phyloP scores from a whole-genome alignment of 345 rosid genomes.

The Aquilaria malaccensis region DNA sequence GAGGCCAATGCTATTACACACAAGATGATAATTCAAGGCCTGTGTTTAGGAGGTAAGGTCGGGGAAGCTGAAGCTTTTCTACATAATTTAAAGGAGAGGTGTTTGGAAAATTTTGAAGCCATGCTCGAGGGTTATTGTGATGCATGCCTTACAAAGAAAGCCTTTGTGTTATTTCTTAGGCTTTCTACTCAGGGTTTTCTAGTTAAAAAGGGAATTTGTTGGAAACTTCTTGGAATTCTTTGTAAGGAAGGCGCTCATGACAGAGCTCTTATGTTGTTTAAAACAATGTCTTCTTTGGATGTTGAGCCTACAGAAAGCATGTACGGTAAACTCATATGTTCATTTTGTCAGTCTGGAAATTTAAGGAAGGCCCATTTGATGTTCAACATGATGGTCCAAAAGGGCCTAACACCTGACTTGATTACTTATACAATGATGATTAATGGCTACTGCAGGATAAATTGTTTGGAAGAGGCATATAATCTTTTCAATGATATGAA shows the following conservation, averaged over 20 bases:
- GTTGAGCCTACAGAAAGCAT: conserved; percentile 35
- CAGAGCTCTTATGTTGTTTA: conserved; percentile 29
- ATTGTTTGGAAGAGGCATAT: conserved; percentile 32
- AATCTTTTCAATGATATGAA: conserved; percentile 50
- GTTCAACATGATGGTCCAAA: conserved; percentile 25
- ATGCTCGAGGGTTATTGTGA: conserved; percentile 60
- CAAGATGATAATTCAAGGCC: conserved; percentile 55
- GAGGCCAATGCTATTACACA: conserved; percentile 40
- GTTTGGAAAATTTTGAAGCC: conserved; percentile 35
- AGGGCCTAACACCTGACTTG: conserved; percentile 41
- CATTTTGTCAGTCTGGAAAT: conserved; percentile 32
- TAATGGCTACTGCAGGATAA: conserved; percentile 42
- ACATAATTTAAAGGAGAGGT: conserved; percentile 25
- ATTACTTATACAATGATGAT: conserved; percentile 62
- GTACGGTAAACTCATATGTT: conserved; percentile 43
- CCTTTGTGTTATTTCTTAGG: conserved; percentile 32
- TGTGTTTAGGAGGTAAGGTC: conserved; percentile 58
- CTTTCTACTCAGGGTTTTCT: conserved; percentile 26
- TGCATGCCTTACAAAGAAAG: conserved; percentile 31
- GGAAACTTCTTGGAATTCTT: conserved; percentile 39
- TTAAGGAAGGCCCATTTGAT: conserved; percentile 30
- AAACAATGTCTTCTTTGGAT: conserved; percentile 34
- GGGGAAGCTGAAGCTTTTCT: conserved; percentile 54
- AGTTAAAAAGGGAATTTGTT: conserved; percentile 33
- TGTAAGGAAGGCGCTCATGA: conserved; percentile 31